Evolutionary conservation across 208 protist species (phyloP).

Genomic region (Acanthamoeba sp.): DNA sequence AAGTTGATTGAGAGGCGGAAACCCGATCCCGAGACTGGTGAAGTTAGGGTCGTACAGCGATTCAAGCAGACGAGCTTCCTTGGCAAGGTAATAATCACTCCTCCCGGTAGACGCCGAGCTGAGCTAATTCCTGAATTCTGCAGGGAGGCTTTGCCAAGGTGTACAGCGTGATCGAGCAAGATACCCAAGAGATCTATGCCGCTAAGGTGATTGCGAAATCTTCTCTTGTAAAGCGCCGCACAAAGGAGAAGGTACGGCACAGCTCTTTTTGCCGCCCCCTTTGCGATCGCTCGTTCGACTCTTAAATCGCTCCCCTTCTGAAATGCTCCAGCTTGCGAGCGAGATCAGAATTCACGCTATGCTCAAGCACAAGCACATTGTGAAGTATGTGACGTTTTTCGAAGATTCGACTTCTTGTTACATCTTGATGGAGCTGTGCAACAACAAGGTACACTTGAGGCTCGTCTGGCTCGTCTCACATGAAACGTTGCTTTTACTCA

Average conservation of each 20-base stretch:
- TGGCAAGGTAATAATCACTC: conserved; percentile 5
- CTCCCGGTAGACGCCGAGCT: not conserved
- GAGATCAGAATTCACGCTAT: conserved; percentile 98
- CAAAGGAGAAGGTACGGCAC: conserved; percentile 93
- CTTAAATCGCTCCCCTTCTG: not conserved
- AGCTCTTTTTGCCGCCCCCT: too few species aligned
- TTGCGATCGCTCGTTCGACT: not conserved
- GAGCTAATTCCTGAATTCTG: not conserved
- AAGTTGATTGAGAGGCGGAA: conserved; percentile 65
- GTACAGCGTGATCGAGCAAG: conserved; percentile 93
- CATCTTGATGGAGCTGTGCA: conserved; percentile 98
- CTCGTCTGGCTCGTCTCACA: not conserved
- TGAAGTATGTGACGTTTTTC: conserved; percentile 97
- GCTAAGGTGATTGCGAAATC: conserved; percentile 96
- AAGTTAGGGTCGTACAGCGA: conserved; percentile 10
- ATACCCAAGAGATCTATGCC: conserved; percentile 92
- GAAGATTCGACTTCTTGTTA: conserved; percentile 98
- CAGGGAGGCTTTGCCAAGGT: conserved; percentile 98
- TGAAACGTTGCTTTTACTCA: not conserved
- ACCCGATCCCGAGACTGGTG: conserved; percentile 55
- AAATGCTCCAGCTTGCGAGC: conserved; percentile 89
- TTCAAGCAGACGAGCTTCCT: conserved; percentile 51
- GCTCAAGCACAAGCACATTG: conserved; percentile 97
- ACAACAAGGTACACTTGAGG: conserved; percentile 85
- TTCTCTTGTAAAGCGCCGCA: conserved; percentile 94